These are phyloP conservation scores for Pouteria campechiana DNA, from an alignment of 179 eudicot species.

Conservation along the genomic window DNA sequence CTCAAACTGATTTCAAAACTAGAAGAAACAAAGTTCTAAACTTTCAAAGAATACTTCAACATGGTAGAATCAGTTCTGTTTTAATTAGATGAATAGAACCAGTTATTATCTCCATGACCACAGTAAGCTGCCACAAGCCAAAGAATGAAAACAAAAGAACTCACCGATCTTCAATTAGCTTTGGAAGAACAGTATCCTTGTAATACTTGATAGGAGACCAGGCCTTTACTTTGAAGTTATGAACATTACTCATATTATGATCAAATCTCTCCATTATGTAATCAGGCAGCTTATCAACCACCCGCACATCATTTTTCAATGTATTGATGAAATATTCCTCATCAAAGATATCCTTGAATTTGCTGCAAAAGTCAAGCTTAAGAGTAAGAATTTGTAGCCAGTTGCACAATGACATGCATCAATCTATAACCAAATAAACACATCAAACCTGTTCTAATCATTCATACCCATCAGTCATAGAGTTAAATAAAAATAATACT, in stretches of 20 bases:
- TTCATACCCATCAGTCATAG: too few species aligned
- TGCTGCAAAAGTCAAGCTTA: conserved; percentile 53
- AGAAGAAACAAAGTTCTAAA: too few species aligned
- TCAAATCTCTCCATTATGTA: conserved; percentile 88
- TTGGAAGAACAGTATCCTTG: conserved; percentile 74
- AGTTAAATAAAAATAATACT: too few species aligned
- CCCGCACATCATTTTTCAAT: conserved; percentile 68
- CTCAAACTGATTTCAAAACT: too few species aligned
- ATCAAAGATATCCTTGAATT: conserved; percentile 85
- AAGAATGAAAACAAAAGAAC: conserved; percentile 11
- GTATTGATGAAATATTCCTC: conserved; percentile 60
- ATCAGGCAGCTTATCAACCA: conserved; percentile 64
- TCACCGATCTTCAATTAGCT: conserved; percentile 91
- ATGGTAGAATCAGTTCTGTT: too few species aligned
- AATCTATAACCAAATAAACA: too few species aligned
- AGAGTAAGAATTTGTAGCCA: conserved; percentile 1
- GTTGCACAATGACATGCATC: too few species aligned
- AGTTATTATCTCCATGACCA: too few species aligned
- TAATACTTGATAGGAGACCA: conserved; percentile 77
- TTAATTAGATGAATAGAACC: too few species aligned
- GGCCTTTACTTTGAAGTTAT: conserved; percentile 92
- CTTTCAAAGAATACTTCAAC: too few species aligned
- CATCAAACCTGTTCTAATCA: too few species aligned
- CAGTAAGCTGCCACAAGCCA: too few species aligned
- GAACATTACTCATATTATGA: conserved; percentile 68